Evolutionary conservation across 257 asterid genomes (phyloP).

Genomic region (Lavandula angustifolia): DNA sequence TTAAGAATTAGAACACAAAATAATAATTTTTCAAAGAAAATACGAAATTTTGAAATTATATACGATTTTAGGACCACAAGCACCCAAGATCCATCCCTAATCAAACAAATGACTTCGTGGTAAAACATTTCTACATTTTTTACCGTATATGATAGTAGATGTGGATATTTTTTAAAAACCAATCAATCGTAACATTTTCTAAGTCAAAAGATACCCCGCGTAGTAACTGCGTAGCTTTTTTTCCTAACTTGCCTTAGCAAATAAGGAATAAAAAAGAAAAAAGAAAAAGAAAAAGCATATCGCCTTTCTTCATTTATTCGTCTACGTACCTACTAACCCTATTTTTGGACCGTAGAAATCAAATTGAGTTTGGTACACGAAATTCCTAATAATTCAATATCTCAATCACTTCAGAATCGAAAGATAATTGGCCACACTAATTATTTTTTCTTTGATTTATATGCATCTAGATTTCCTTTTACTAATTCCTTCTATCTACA

Average conservation of each 20-base stretch:
- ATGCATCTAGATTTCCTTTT: no score
- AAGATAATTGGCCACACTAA: not conserved
- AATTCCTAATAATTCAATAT: not conserved
- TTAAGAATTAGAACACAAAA: no score
- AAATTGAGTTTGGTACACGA: not conserved
- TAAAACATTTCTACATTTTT: no score
- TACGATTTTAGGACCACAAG: no score
- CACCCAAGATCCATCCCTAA: no score
- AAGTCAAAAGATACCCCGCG: conserved; percentile 46
- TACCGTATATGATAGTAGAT: no score
- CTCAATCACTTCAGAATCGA: conserved; percentile 2
- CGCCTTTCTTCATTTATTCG: conserved; percentile 31
- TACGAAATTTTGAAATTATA: no score
- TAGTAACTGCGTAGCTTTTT: not conserved
- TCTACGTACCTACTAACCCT: conserved; percentile 19
- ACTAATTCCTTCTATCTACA: no score
- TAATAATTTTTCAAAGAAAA: no score
- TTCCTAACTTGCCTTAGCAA: conserved; percentile 52
- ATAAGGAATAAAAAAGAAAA: conserved; percentile 51
- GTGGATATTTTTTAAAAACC: no score
- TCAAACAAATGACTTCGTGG: no score
- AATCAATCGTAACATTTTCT: not conserved
- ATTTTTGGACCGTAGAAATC: conserved; percentile 20
- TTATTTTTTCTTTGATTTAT: not conserved
- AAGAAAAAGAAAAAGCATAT: conserved; percentile 35